Evolutionary conservation across 1,139 yeast genomes (phyloP), one percentile per base, ranked within the genome.

Genomic region (Lodderomyces orthopsilosis): DNA sequence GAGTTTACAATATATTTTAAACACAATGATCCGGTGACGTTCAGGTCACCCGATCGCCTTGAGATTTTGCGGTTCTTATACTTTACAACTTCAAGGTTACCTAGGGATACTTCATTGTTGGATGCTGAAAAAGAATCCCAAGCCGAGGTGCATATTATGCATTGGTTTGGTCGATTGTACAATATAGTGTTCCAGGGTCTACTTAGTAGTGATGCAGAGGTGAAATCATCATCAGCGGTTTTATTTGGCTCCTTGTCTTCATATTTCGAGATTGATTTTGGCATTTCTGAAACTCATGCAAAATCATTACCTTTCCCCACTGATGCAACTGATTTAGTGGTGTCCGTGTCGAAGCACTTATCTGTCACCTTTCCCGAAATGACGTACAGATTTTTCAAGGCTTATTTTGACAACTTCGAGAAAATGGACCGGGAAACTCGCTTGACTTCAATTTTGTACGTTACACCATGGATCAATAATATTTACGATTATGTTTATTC

Each of bases 401-500:
- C 85, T 0, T 82, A 81, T 52, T 81, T 83, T 57, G 75, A 70
- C 35, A 79, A 82, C 24, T 79, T 74, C 50, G 78, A 74, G 2
- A 68, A 69, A 42, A 58, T 72, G 26, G 69, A 77, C 6, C 46
- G 46, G 2, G 65, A 61, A 22, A 60, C 61, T 38, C 61, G 63
- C 42, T 52, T 69, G 37, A 61, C 68, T 46, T 75, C 81, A 1
- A 66, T 84, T 4, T 63, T 75, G 50, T 82, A 81, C 55, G 67
- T 83, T 10, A 72, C 88, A 1, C 91, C 94, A 2, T 89, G 96
- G 95, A 72, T 86, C n/a, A 75, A 75, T 28, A 85, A 88, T 53
- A 68, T 87, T 23, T 79, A 82, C 55, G 72, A 71, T 21, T 63
- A 79, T 52, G 81, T 87, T 12, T 83, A 73, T 54, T 56, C 75